Evolutionary conservation across 2,329 filamentous ascomycete species (phyloP).

Genomic region (Pseudogymnoascus verrucosus): DNA sequence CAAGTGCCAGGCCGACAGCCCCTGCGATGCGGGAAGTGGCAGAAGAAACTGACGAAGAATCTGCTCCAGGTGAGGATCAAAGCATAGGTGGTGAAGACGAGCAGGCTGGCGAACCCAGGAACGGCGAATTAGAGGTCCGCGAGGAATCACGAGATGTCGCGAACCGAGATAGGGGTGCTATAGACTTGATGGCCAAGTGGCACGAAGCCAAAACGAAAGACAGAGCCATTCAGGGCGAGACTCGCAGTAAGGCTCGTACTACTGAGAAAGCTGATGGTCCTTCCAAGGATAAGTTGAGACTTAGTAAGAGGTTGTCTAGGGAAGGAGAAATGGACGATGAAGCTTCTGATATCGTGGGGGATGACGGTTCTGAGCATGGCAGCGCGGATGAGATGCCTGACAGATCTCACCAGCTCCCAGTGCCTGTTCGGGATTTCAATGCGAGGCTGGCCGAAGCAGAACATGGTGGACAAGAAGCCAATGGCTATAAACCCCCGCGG

Average conservation of each 20-base stretch:
- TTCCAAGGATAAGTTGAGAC: slow-evolving; percentile 23
- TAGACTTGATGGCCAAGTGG: slow-evolving; percentile 40
- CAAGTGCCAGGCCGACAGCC: slow-evolving; percentile 14
- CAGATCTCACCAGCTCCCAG: slow-evolving; percentile 15
- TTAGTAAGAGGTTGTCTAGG: slow-evolving; percentile 19
- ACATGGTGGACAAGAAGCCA: not conserved
- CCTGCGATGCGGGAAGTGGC: slow-evolving; percentile 16
- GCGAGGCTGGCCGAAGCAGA: slow-evolving; percentile 23
- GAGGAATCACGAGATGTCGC: slow-evolving; percentile 18
- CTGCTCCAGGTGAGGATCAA: slow-evolving; percentile 14
- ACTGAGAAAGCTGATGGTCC: not conserved
- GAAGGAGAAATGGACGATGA: slow-evolving; percentile 13
- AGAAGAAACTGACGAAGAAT: slow-evolving; percentile 18
- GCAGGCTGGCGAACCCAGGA: slow-evolving; percentile 3
- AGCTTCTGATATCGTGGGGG: slow-evolving; percentile 11
- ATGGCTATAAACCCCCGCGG: slow-evolving; percentile 1
- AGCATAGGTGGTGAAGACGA: slow-evolving; percentile 14
- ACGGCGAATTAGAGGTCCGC: slow-evolving; percentile 8
- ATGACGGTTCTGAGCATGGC: slow-evolving; percentile 10
- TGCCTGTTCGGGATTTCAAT: slow-evolving; percentile 26
- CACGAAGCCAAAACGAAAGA: slow-evolving; percentile 29
- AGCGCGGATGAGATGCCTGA: slow-evolving; percentile 17
- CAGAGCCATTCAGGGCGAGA: slow-evolving; percentile 14
- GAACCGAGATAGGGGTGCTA: slow-evolving; percentile 21
- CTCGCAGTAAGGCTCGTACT: not conserved